Evolutionary conservation across 2,329 filamentous ascomycete species (phyloP), one percentile per base, ranked within the genome.

Genomic region (Alternaria solani): DNA sequence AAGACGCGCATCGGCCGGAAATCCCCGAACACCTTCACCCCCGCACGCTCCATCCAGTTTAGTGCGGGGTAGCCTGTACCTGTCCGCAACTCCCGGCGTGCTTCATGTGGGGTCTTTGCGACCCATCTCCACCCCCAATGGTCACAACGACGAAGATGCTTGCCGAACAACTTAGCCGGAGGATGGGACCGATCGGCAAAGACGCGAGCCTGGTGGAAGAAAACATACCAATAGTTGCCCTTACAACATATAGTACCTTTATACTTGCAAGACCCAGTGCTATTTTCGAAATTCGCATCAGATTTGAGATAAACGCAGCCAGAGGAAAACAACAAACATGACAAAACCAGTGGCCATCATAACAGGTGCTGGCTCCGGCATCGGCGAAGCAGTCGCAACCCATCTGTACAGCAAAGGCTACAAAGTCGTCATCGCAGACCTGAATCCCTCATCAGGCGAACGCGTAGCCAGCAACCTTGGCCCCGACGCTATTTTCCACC

Each of bases 311-410:
- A n/a, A 12, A n/a, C 18, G 11, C n/a, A 48, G 28, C 28, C 32
- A 30, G 12, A 34, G 4, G 16, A n/a, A 8, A 7, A 34, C 9
- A 34, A 48, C 4, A 28, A 47, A 4, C 12, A 80, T 80, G 78
- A 70, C 72, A 18, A 74, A 77, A 57, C 77, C 77, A 7, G 78
- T 81, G 34, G 81, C 79, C 7, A 75, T 83, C n/a, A 72, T 83
- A 20, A 83, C 81, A 18, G 81, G 81, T 20, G 81, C 76, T 20
- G 79, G 75, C 46, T 81, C 79, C 53, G 81, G 81, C 57, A 81
- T 83, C 42, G 81, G 81, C 43, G 77, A 82, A 18, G 78, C 76
- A 11, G 69, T 82, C 11, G 79, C 80, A 18, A 78, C 76, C 16
- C 79, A 82, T 57, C 76, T 83, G 20, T 64, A 78, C 55, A 56